Conservation (phyloP, 805 yeast genomes). For the Starmerella potacharoeniae region DNA sequence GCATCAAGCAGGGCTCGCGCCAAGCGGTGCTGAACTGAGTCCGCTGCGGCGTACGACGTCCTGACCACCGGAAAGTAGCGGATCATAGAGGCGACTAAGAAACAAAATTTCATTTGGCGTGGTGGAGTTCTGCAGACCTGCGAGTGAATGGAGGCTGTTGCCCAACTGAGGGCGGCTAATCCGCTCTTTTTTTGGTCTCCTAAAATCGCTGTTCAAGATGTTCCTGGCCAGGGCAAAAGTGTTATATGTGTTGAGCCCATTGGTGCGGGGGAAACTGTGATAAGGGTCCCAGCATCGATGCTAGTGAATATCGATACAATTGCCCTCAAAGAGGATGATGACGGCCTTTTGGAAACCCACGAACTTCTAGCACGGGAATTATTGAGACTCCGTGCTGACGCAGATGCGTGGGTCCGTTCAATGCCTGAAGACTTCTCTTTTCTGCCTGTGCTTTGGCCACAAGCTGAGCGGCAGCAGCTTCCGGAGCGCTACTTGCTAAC, state of each 20-base stretch:
- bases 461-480: conserved; percentile 10
- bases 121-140: neutral
- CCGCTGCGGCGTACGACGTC: conserved; percentile 19
- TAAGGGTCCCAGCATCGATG: conserved; percentile 16
- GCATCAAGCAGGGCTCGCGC: conserved; percentile 19
- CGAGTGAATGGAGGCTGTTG: conserved; percentile 11
- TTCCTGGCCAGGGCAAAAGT: conserved; percentile 50
- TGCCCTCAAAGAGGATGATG: neutral
- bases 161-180: neutral
- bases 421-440: conserved; percentile 52
- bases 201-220: conserved; percentile 31
- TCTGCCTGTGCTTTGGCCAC: conserved; percentile 57
- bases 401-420: conserved; percentile 39
- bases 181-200: conserved; percentile 20
- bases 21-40: conserved; percentile 16
- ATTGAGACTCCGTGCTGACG: neutral
- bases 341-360: conserved; percentile 8
- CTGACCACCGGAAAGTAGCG: conserved; percentile 17
- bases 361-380: conserved; percentile 17
- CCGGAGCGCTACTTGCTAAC: conserved; percentile 19
- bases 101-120: neutral
- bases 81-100: conserved; percentile 10
- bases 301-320: conserved; percentile 18
- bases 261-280: conserved; percentile 12
- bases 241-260: conserved; percentile 37